phyloP scores from a whole-genome alignment of 345 rosid genomes.

The Linum tenue region DNA sequence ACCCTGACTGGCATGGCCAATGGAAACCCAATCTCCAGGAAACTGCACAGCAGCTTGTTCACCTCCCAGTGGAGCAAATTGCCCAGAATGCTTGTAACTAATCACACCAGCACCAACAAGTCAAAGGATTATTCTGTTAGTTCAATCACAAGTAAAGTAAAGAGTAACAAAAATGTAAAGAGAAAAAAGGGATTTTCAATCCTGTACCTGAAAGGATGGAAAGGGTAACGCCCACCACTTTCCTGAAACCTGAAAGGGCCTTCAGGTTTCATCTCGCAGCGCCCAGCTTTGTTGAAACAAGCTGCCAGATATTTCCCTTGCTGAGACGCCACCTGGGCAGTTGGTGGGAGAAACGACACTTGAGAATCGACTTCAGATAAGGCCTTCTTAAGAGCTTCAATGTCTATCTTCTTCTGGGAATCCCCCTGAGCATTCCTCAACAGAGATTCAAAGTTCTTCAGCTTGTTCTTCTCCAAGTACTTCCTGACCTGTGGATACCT shows the following conservation, averaged over 20 bases:
- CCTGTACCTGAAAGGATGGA: constrained; percentile 58
- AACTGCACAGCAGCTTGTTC: constrained; percentile 79
- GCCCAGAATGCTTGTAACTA: constrained; percentile 68
- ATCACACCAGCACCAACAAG: no score
- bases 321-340: constrained; percentile 80
- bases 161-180: background rate
- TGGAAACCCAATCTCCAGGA: constrained; percentile 77
- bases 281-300: constrained; percentile 66
- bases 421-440: background rate
- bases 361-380: constrained; percentile 66
- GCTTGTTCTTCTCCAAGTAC: constrained; percentile 4
- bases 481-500: constrained; percentile 5
- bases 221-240: constrained; percentile 54
- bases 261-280: constrained; percentile 54
- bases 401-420: constrained; percentile 22
- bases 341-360: constrained; percentile 76
- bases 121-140: background rate
- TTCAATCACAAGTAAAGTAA: background rate
- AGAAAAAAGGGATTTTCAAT: background rate
- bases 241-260: constrained; percentile 77
- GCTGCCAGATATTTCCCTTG: constrained; percentile 70
- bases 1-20: constrained; percentile 70
- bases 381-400: constrained; percentile 46
- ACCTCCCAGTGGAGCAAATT: constrained; percentile 88
- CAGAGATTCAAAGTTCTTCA: background rate